Conservation (phyloP, 2,329 filamentous ascomycete genomes). For the Periconia sp. region DNA sequence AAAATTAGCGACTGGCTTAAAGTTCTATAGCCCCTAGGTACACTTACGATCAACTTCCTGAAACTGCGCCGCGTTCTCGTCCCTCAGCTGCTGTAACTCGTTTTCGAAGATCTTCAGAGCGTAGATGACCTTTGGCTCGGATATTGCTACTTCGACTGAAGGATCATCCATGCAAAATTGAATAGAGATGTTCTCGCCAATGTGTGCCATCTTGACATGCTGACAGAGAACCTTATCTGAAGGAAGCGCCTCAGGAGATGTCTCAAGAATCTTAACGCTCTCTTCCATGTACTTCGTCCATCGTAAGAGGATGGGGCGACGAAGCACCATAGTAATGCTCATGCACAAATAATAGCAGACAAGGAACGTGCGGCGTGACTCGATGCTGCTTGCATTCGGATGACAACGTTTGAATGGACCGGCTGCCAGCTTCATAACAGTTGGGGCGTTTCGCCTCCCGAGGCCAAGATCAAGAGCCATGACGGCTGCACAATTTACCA, state of each 20-base stretch:
- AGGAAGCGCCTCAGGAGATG: constrained; percentile 61
- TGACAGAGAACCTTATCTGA: constrained; percentile 63
- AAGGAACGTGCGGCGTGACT: constrained; percentile 65
- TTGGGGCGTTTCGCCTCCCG: constrained; percentile 61
- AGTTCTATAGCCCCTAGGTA: no score
- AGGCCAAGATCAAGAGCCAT: constrained; percentile 87
- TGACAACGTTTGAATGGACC: constrained; percentile 41
- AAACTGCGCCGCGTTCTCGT: constrained; percentile 47
- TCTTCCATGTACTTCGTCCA: constrained; percentile 70
- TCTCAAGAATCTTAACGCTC: constrained; percentile 63
- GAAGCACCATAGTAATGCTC: constrained; percentile 64
- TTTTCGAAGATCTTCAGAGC: constrained; percentile 61
- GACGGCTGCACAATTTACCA: constrained; percentile 79
- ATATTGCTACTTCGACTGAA: constrained; percentile 57
- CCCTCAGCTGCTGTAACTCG: constrained; percentile 48
- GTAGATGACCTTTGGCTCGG: constrained; percentile 62
- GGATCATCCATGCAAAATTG: constrained; percentile 64
- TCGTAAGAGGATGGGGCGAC: constrained; percentile 63
- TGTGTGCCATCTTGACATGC: constrained; percentile 64
- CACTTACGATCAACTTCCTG: constrained; percentile 43
- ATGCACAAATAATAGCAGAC: constrained; percentile 66
- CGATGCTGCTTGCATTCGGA: constrained; percentile 59
- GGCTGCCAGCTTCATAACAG: constrained; percentile 43
- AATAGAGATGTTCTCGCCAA: constrained; percentile 63
- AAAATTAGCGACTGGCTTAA: not conserved